These are phyloP conservation scores for Mucor racemosus DNA, from an alignment of 371 early-diverging fungal genomes.

Conservation along the genomic window DNA sequence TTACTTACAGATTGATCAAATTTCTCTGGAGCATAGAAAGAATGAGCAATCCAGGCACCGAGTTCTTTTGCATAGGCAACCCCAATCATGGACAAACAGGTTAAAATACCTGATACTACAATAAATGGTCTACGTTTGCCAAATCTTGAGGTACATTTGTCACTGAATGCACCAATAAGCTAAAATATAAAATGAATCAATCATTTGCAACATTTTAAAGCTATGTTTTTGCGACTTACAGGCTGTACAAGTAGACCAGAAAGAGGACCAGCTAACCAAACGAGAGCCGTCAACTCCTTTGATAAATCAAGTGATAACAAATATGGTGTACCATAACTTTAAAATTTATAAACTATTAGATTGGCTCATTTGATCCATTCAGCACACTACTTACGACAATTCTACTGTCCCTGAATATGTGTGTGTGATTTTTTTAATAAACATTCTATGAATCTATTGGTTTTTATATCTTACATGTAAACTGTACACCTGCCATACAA, in stretches of 20 bases:
- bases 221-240: constrained; percentile 16
- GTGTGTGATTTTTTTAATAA: background rate
- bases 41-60: constrained; percentile 34
- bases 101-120: constrained; percentile 55
- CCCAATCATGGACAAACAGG: constrained; percentile 61
- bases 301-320: constrained; percentile 69
- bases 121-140: constrained; percentile 67
- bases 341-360: constrained; percentile 2
- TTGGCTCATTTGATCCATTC: background rate
- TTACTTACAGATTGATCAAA: constrained; percentile 11
- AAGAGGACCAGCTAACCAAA: constrained; percentile 87
- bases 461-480: constrained; percentile 55
- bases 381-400: constrained; percentile 44
- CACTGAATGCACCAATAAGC: constrained; percentile 66
- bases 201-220: background rate
- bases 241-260: constrained; percentile 60
- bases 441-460: background rate
- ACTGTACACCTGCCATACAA: constrained; percentile 70
- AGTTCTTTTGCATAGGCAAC: constrained; percentile 70
- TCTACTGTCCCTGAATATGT: constrained; percentile 58
- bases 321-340: constrained; percentile 81
- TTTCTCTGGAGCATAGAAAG: constrained; percentile 7
- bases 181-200: constrained; percentile 33
- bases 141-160: constrained; percentile 52
- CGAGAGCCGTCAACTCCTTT: constrained; percentile 64